Evolutionary conservation across 768 basidiomycete species (phyloP).

Genomic region (Trametes cubensis): DNA sequence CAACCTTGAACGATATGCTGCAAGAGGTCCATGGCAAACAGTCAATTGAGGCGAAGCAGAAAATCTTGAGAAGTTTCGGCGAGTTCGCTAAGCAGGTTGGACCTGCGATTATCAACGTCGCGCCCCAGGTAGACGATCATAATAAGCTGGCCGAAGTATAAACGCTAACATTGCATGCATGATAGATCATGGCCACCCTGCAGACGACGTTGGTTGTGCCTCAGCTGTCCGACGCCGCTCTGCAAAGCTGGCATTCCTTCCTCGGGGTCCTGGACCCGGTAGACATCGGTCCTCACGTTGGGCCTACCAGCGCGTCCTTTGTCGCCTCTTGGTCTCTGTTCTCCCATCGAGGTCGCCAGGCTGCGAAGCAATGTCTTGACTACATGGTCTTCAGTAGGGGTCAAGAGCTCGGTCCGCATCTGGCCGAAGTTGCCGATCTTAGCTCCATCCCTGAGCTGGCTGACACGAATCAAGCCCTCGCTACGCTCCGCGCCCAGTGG

Average conservation of each 20-base stretch:
- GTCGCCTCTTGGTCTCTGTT: constrained; percentile 77
- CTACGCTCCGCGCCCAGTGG: constrained; percentile 49
- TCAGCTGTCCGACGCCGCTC: constrained; percentile 75
- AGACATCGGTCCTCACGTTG: constrained; percentile 84
- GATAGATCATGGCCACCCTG: constrained; percentile 96
- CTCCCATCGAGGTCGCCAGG: constrained; percentile 48
- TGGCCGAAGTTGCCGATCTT: constrained; percentile 83
- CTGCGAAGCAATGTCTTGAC: constrained; percentile 62
- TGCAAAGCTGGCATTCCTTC: constrained; percentile 81
- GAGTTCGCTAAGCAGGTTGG: constrained; percentile 72
- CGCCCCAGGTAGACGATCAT: constrained; percentile 71
- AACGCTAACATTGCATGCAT: constrained; percentile 15
- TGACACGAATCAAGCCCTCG: constrained; percentile 45
- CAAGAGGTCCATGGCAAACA: constrained; percentile 85
- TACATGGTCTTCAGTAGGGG: constrained; percentile 71
- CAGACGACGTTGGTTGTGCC: constrained; percentile 83
- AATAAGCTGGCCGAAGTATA: background rate
- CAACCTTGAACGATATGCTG: constrained; percentile 81
- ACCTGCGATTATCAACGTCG: constrained; percentile 68
- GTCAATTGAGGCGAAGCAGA: constrained; percentile 64
- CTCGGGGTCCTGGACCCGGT: constrained; percentile 61
- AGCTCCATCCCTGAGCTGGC: constrained; percentile 68
- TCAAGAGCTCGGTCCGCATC: constrained; percentile 50
- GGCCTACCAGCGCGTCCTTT: constrained; percentile 84
- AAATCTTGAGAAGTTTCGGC: constrained; percentile 80